A percentile compares a stretch with the other conserved stretches of the same genome.
phyloP scores from a whole-genome alignment of 306 rosid genomes.

The Pyrus communis region DNA sequence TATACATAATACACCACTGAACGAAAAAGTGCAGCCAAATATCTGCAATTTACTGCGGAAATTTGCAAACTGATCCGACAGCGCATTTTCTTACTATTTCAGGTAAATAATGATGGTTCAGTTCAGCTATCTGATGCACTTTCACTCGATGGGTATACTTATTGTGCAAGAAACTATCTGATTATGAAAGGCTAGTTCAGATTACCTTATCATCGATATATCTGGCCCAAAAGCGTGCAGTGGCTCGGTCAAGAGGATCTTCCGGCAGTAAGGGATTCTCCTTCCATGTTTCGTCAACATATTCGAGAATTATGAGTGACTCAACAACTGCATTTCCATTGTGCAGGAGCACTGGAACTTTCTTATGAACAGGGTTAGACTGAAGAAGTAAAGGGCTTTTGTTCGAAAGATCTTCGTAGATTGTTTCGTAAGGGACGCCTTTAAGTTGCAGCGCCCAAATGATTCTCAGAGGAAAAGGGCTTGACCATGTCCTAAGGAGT shows the following conservation, averaged over 20 bases:
- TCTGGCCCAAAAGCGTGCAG: conserved; percentile 32
- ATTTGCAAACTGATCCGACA: too few species aligned
- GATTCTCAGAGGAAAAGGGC: conserved; percentile 17
- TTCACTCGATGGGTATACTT: not conserved
- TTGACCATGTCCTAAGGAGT: conserved; percentile 29
- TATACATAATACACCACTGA: too few species aligned
- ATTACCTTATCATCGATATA: conserved; percentile 21
- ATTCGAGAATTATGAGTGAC: conserved; percentile 24
- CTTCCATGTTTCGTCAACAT: conserved; percentile 31
- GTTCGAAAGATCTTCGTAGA: conserved; percentile 30
- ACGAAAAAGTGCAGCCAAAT: too few species aligned
- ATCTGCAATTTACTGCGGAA: too few species aligned
- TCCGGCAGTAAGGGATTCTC: conserved; percentile 22
- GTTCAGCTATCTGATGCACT: too few species aligned
- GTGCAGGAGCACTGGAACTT: conserved; percentile 29
- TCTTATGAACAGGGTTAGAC: conserved; percentile 20
- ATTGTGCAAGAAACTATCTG: not conserved
- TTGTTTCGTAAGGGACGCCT: conserved; percentile 18
- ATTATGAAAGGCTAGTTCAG: not conserved
- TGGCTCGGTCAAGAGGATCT: conserved; percentile 13
- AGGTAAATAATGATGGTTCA: too few species aligned
- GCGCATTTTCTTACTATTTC: not conserved
- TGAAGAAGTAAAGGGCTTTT: conserved; percentile 31
- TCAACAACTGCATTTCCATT: conserved; percentile 24
- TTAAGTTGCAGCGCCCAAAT: conserved; percentile 34